These are phyloP conservation scores for Penicillium sp. DNA, from an alignment of 2,329 filamentous ascomycete species.

Conservation along the genomic window DNA sequence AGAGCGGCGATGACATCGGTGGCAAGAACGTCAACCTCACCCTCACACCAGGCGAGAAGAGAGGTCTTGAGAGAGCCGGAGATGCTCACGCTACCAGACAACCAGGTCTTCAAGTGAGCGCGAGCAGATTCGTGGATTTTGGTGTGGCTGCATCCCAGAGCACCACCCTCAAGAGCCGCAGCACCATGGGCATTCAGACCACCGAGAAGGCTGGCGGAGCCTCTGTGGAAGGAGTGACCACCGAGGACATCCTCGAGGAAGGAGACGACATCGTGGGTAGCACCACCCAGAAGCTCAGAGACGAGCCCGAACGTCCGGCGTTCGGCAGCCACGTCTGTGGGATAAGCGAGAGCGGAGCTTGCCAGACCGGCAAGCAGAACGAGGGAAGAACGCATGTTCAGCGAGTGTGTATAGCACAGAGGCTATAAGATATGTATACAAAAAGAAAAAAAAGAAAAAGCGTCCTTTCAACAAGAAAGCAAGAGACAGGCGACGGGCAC, in stretches of 20 bases:
- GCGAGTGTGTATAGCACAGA: conserved; percentile 21
- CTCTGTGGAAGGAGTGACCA: conserved; percentile 10
- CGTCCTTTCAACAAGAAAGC: conserved; percentile 5
- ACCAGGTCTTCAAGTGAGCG: conserved; percentile 30
- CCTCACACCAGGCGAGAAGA: conserved; percentile 34
- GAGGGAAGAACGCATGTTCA: conserved; percentile 28
- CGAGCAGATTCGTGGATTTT: conserved; percentile 28
- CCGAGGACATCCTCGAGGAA: conserved; percentile 26
- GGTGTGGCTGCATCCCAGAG: conserved; percentile 33
- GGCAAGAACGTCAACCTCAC: conserved; percentile 24
- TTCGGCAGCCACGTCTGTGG: conserved; percentile 27
- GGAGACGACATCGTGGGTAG: conserved; percentile 21
- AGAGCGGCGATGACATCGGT: conserved; percentile 31
- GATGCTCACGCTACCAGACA: conserved; percentile 25
- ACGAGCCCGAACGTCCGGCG: conserved; percentile 26
- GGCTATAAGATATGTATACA: conserved; percentile 16
- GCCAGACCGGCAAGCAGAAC: conserved; percentile 36
- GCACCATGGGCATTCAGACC: conserved; percentile 34
- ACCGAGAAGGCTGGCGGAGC: conserved; percentile 22
- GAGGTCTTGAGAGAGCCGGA: conserved; percentile 28
- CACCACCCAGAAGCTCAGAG: conserved; percentile 16
- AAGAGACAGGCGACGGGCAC: conserved; percentile 20
- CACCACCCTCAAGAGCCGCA: conserved; percentile 37
- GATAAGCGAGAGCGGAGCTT: conserved; percentile 31
- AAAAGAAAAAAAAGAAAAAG: conserved; percentile 13